Evolutionary conservation across 1,284 basidiomycete genomes (phyloP).

Genomic region (Ceratobasidium sp.): DNA sequence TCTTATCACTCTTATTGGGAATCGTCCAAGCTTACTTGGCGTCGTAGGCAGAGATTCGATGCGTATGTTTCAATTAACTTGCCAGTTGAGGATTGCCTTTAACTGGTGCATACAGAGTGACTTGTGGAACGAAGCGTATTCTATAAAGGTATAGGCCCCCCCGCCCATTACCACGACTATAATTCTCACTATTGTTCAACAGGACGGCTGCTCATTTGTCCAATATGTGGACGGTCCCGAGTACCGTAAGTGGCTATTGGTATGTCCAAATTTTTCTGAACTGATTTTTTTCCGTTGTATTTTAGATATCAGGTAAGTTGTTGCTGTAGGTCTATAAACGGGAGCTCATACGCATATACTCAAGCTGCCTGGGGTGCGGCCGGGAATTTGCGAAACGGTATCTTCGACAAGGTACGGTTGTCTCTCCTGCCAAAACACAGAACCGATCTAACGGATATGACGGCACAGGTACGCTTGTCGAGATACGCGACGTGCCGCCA

Average conservation of each 20-base stretch:
- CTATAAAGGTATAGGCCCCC: constrained; percentile 26
- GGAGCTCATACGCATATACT: constrained; percentile 7
- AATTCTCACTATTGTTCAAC: neutral
- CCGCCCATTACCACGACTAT: too few relatives aligned
- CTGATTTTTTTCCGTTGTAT: neutral
- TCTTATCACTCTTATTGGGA: neutral
- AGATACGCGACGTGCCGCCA: constrained; percentile 36
- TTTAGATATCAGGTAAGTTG: constrained; percentile 29
- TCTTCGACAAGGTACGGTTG: constrained; percentile 24
- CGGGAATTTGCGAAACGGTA: constrained; percentile 35
- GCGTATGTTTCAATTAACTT: constrained; percentile 2
- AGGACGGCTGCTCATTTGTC: constrained; percentile 37
- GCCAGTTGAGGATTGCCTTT: neutral
- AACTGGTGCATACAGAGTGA: constrained; percentile 23
- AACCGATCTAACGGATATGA: neutral
- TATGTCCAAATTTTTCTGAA: too few relatives aligned
- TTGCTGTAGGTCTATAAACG: neutral
- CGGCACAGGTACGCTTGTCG: constrained; percentile 31
- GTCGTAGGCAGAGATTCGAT: constrained; percentile 28
- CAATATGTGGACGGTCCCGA: constrained; percentile 33
- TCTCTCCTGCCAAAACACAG: neutral
- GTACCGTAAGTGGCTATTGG: constrained; percentile 13
- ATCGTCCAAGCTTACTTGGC: neutral
- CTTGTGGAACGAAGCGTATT: constrained; percentile 32
- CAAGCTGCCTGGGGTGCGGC: constrained; percentile 30